These are phyloP conservation scores for Chenopodium suecicum DNA, from an alignment of 148 eudicot species.

Conservation along the genomic window DNA sequence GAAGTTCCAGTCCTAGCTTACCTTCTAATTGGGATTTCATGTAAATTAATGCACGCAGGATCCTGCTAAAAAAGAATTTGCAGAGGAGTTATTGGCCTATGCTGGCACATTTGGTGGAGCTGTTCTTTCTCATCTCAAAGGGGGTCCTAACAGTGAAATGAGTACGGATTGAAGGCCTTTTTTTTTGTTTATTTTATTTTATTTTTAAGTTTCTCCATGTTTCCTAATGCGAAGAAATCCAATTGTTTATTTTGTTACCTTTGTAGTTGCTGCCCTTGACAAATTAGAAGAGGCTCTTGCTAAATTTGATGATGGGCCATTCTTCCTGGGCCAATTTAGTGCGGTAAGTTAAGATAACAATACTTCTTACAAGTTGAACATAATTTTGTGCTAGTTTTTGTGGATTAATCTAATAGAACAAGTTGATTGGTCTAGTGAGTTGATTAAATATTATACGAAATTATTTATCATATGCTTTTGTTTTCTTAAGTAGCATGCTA, in stretches of 20 bases:
- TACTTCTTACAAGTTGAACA: neutral
- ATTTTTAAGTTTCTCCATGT: neutral
- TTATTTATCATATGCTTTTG: neutral
- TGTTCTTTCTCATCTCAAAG: constrained; percentile 40
- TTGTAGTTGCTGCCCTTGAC: constrained; percentile 58
- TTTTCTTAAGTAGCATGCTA: too few relatives aligned
- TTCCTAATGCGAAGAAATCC: neutral
- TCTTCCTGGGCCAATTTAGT: constrained; percentile 85
- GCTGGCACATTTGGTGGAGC: constrained; percentile 34
- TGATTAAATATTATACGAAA: neutral
- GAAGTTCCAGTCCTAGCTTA: neutral
- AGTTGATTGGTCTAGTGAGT: neutral
- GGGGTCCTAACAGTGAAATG: constrained; percentile 43
- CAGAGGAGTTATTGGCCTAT: constrained; percentile 66
- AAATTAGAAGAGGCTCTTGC: constrained; percentile 66
- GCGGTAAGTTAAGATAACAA: constrained; percentile 41
- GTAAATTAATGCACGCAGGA: constrained; percentile 36
- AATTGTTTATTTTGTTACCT: neutral
- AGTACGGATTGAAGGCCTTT: constrained; percentile 31
- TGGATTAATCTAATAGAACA: neutral
- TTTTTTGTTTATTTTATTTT: too few relatives aligned
- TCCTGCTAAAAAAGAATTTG: constrained; percentile 61
- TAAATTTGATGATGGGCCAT: constrained; percentile 76
- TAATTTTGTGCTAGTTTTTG: neutral
- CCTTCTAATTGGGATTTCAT: neutral